Evolutionary conservation across 2,329 filamentous ascomycete genomes (phyloP), one percentile per base, ranked within the genome.

Genomic region (Macroventuria anomochaeta): DNA sequence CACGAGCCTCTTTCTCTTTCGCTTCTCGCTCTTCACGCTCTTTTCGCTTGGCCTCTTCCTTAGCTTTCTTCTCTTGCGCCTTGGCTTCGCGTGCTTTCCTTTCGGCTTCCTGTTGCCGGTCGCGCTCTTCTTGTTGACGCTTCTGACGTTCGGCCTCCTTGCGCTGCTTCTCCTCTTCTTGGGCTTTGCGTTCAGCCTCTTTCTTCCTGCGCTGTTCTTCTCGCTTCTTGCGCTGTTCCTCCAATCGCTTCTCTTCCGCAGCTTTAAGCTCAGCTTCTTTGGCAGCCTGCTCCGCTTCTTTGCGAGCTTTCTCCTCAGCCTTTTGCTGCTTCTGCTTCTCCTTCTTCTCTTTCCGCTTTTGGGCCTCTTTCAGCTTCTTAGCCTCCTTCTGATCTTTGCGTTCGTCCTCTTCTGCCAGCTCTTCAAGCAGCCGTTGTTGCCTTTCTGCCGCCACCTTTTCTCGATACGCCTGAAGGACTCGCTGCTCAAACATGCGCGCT

Each of bases 401-500:
- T 49, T 86, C 85, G 59, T 85, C 85, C 73, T 99, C 95, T 71
- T 96, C 91, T 62, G 93, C 88, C 2, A 97, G 81, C 74, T 99
- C 95, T 72, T 97, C 90, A 21, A 99, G 82, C 18, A 99, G 86
- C 73, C 92, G 92, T 69, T 90, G 83, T 71, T 97, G 93, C 23
- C 95, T 90, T 77, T 99, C 93, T 65, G 88, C 87, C 15, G 95
- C 91, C 3, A 99, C 93, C 74, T 97, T 97, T 78, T 97, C 93
- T 74, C 92, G 90, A 77, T 99, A 99, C n/a, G 95, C 95, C 34
- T 90, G 93, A 54, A 99, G 82, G 18, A 99, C 95, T 59, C 95
- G 85, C 75, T 99, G 95, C 78, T 99, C 95, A 75, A 99, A 99
- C 95, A 99, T 99, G 59, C 95, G 88, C 53, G 95, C 95, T 57